Evolutionary conservation across 495 filamentous ascomycete species (phyloP).

Genomic region (Chaetomium fimeti): DNA sequence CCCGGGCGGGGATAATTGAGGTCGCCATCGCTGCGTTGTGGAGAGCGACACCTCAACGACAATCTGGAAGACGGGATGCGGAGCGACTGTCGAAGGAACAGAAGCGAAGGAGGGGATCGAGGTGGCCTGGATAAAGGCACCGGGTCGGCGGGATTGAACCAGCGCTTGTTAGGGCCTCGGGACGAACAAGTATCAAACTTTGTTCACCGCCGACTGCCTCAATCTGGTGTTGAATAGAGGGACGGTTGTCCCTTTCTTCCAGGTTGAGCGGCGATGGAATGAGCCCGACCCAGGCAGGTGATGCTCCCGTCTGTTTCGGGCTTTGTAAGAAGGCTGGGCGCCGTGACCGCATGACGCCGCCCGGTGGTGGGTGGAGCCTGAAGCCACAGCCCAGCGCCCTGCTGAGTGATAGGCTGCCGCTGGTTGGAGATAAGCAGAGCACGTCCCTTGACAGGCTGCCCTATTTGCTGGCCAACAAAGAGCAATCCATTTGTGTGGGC

Average conservation of each 20-base stretch:
- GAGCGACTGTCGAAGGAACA: neutral
- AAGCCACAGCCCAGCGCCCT: neutral
- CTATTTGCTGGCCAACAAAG: neutral
- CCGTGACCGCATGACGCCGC: conserved; percentile 15
- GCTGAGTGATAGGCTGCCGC: conserved; percentile 15
- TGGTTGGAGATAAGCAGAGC: neutral
- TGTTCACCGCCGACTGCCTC: neutral
- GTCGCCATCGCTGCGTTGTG: conserved; percentile 36
- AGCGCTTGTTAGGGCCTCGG: neutral
- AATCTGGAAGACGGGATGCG: too few species aligned
- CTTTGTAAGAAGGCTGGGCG: conserved; percentile 13
- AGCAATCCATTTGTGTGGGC: neutral
- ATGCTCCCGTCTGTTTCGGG: conserved; percentile 8
- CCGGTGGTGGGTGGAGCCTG: neutral
- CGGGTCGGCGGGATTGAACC: conserved; percentile 11
- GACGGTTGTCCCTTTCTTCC: conserved; percentile 8
- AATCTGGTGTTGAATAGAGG: conserved; percentile 13
- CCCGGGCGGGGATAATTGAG: conserved; percentile 45
- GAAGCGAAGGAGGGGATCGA: neutral
- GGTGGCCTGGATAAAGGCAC: conserved; percentile 18
- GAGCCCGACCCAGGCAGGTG: conserved; percentile 6
- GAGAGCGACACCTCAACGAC: neutral
- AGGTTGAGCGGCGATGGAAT: neutral
- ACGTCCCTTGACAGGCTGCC: neutral
- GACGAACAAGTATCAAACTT: conserved; percentile 1